Conservation (phyloP, 306 rosid genomes). For the Oxytropis ochrocephala region DNA sequence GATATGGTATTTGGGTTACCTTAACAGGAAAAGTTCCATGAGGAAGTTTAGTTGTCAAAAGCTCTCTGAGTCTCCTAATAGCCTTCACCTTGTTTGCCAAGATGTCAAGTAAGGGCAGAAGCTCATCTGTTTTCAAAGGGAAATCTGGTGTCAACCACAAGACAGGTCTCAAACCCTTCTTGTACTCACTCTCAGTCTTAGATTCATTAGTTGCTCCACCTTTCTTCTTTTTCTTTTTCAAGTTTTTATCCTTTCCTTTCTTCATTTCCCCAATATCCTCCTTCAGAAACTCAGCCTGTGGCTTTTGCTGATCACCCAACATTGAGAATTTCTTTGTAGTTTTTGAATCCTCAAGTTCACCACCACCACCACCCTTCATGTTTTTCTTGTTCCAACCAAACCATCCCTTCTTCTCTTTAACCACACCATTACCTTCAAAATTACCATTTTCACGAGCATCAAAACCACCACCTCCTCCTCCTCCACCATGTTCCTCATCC, state of each 20-base stretch:
- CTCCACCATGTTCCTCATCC: conserved; percentile 47
- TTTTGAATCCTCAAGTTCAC: conserved; percentile 68
- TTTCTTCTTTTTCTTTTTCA: conserved; percentile 84
- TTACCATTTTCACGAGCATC: conserved; percentile 34
- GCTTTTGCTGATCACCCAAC: conserved; percentile 62
- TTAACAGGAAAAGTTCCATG: conserved; percentile 91
- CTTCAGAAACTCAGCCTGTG: conserved; percentile 42
- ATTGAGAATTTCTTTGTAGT: conserved; percentile 54
- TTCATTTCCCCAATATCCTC: conserved; percentile 58
- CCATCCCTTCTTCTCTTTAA: conserved; percentile 91
- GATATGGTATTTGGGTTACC: conserved; percentile 39
- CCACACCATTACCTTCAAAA: conserved; percentile 51
- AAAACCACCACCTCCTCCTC: background rate
- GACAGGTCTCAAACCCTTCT: conserved; percentile 93
- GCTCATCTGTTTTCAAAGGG: conserved; percentile 93
- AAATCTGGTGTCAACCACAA: conserved; percentile 97
- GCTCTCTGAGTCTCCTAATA: conserved; percentile 90
- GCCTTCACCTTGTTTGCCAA: conserved; percentile 98
- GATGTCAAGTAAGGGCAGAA: conserved; percentile 91
- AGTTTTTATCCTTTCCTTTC: conserved; percentile 79
- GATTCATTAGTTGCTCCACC: conserved; percentile 43
- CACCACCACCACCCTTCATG: conserved; percentile 35
- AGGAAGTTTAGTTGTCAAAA: conserved; percentile 95
- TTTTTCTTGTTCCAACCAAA: conserved; percentile 90
- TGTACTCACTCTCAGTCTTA: conserved; percentile 92